A percentile compares a stretch with the other conserved stretches of the same genome.
phyloP scores from a whole-genome alignment of 768 basidiomycete species.

The Mycena polygramma region DNA sequence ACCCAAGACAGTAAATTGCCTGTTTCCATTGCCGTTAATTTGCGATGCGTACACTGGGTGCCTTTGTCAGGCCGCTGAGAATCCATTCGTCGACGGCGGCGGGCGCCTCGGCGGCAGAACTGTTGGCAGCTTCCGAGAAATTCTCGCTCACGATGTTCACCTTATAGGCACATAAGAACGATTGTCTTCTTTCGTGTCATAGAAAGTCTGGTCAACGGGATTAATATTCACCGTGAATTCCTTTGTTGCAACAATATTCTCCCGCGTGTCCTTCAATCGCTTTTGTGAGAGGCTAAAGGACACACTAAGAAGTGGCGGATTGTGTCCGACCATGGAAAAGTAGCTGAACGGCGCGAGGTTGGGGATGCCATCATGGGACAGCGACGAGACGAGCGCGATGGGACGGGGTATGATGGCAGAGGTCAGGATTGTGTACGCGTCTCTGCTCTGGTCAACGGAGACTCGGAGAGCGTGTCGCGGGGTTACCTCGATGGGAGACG shows the following conservation, averaged over 20 bases:
- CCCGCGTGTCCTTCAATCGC: slow-evolving; percentile 70
- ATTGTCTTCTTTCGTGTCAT: no score
- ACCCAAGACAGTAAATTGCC: not conserved
- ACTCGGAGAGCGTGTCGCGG: not conserved
- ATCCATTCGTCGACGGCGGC: slow-evolving; percentile 69
- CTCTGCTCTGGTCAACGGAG: slow-evolving; percentile 41
- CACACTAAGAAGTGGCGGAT: slow-evolving; percentile 76
- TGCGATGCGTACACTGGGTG: slow-evolving; percentile 60
- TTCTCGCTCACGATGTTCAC: slow-evolving; percentile 80
- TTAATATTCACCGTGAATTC: slow-evolving; percentile 79
- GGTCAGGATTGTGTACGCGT: slow-evolving; percentile 65
- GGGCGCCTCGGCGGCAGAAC: slow-evolving; percentile 68
- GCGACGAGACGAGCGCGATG: slow-evolving; percentile 74
- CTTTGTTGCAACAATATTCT: slow-evolving; percentile 74
- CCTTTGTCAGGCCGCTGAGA: slow-evolving; percentile 68
- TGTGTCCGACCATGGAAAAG: slow-evolving; percentile 76
- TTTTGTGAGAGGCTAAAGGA: slow-evolving; percentile 64
- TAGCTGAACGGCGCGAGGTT: slow-evolving; percentile 82
- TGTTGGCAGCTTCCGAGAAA: slow-evolving; percentile 69
- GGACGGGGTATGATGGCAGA: slow-evolving; percentile 75
- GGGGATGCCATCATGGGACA: slow-evolving; percentile 61
- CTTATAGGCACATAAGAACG: slow-evolving; percentile 56
- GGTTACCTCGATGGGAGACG: slow-evolving; percentile 47
- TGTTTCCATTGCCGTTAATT: not conserved
- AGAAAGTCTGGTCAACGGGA: no score